Conservation (phyloP, 2,329 filamentous ascomycete genomes). For the Xylaria sp. region DNA sequence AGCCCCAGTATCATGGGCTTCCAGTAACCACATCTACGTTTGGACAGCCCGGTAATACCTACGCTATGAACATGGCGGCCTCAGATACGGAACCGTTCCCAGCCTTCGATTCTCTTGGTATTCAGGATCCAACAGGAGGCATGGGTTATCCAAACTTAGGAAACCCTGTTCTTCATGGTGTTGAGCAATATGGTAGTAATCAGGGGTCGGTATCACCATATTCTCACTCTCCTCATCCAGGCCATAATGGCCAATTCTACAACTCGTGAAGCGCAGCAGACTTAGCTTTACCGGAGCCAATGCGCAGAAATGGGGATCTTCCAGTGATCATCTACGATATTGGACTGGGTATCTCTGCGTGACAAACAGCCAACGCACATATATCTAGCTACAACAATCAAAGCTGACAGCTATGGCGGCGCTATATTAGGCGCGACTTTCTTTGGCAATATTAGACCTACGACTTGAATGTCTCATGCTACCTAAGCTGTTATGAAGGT, state of each 20-base stretch:
- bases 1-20: conserved; percentile 40
- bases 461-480: neutral
- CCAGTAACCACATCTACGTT: conserved; percentile 38
- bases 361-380: neutral
- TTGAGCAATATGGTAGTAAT: conserved; percentile 47
- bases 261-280: conserved; percentile 25
- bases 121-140: conserved; percentile 42
- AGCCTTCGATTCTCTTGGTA: conserved; percentile 45
- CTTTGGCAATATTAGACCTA: neutral
- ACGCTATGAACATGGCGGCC: conserved; percentile 38
- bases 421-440: neutral
- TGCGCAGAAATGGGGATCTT: conserved; percentile 29
- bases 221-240: conserved; percentile 48
- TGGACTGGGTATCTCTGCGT: too few species aligned
- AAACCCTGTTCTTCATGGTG: conserved; percentile 39
- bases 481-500: conserved; percentile 1
- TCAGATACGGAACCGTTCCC: conserved; percentile 46
- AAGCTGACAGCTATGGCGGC: neutral
- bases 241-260: conserved; percentile 45
- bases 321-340: neutral
- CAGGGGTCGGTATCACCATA: conserved; percentile 51
- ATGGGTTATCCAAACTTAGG: conserved; percentile 44
- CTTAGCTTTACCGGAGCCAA: conserved; percentile 21
- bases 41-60: conserved; percentile 37
- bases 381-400: neutral